A percentile compares a stretch with the other conserved stretches of the same genome.
Evolutionary conservation across 768 basidiomycete genomes (phyloP).

Genomic region (Leccinum aurantiacum): DNA sequence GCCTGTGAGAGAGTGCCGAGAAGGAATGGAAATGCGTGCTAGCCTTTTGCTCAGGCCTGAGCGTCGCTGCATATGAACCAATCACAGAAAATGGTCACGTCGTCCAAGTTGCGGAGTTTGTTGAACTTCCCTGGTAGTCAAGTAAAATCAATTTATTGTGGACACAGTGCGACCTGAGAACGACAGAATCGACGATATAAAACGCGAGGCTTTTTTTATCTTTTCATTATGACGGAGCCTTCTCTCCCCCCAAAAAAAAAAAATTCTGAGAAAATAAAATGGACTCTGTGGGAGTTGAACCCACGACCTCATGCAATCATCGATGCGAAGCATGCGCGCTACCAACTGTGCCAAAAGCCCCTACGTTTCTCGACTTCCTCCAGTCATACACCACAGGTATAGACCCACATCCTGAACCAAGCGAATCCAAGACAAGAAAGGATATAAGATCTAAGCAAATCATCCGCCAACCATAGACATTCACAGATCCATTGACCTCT

Average conservation of each 20-base stretch:
- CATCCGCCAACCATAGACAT: neutral
- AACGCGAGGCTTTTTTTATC: neutral
- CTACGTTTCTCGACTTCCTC: neutral
- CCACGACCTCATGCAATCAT: conserved; percentile 53
- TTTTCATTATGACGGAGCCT: neutral
- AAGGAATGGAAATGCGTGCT: conserved; percentile 55
- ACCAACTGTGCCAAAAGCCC: conserved; percentile 61
- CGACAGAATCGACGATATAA: neutral
- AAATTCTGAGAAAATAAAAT: neutral
- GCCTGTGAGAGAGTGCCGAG: conserved; percentile 38
- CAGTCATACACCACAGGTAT: neutral
- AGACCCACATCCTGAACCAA: neutral
- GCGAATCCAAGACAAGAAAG: conserved; percentile 1
- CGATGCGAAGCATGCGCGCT: conserved; percentile 59
- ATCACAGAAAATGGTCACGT: conserved; percentile 3
- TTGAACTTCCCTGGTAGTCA: no score
- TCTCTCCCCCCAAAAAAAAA: neutral
- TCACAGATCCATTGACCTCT: conserved; percentile 42
- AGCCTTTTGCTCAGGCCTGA: conserved; percentile 44
- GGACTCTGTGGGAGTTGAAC: conserved; percentile 50
- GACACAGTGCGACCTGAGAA: conserved; percentile 2
- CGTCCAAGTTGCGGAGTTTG: conserved; percentile 4
- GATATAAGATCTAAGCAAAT: conserved; percentile 16
- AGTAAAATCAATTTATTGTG: neutral
- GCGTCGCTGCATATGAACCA: conserved; percentile 63